Conservation (phyloP, 2,329 filamentous ascomycete genomes). For the Hypomyces perniciosus region DNA sequence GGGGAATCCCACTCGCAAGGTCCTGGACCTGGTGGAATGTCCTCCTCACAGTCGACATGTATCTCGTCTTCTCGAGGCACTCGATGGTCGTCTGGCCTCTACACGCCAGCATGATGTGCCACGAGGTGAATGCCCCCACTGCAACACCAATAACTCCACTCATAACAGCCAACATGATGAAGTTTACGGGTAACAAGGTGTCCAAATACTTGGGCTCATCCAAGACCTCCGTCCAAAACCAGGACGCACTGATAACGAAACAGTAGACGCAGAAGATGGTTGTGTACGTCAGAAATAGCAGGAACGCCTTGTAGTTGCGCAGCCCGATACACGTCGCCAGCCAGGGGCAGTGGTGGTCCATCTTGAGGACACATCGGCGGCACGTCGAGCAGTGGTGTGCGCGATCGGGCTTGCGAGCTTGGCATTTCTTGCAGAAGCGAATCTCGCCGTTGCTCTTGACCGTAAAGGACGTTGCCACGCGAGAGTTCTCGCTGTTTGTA, state of each 20-base stretch:
- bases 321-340: constrained; percentile 91
- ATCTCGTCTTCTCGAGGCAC: constrained; percentile 90
- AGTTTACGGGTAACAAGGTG: constrained; percentile 79
- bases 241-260: constrained; percentile 70
- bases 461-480: constrained; percentile 66
- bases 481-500: constrained; percentile 52
- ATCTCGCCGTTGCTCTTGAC: constrained; percentile 85
- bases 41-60: constrained; percentile 71
- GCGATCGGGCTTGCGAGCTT: constrained; percentile 88
- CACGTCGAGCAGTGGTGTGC: constrained; percentile 97
- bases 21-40: constrained; percentile 59
- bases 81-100: constrained; percentile 91
- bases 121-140: constrained; percentile 79
- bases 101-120: constrained; percentile 80
- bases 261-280: constrained; percentile 77
- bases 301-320: constrained; percentile 90
- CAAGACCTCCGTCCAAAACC: constrained; percentile 82
- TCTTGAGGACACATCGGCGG: constrained; percentile 90
- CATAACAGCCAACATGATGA: constrained; percentile 79
- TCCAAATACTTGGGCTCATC: constrained; percentile 66
- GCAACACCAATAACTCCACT: constrained; percentile 89
- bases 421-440: constrained; percentile 96
- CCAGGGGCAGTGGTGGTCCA: constrained; percentile 99
- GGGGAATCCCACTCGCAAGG: constrained; percentile 42
- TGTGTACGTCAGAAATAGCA: constrained; percentile 87